Conservation (phyloP, 202 grass and related monocot species). For the Tripidium arundinaceum region DNA sequence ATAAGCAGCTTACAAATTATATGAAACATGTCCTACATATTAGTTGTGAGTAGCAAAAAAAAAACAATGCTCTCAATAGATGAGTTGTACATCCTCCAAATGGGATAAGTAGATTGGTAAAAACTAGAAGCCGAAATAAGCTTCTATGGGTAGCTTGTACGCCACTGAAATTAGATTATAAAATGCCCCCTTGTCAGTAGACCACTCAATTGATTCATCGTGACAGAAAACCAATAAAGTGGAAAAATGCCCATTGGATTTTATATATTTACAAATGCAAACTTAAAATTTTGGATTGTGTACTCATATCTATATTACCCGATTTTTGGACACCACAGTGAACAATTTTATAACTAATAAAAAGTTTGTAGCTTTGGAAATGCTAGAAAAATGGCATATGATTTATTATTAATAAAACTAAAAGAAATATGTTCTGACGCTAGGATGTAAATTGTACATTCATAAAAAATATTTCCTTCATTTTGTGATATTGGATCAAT, state of each 20-base stretch:
- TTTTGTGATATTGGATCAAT: not conserved
- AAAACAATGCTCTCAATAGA: not conserved
- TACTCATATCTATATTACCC: not conserved
- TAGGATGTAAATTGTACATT: not conserved
- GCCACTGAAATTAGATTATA: not conserved
- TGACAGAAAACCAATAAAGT: not conserved
- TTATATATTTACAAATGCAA: not conserved
- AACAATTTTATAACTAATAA: not conserved
- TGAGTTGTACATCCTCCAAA: not conserved
- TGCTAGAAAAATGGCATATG: not conserved
- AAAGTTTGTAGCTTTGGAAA: not conserved
- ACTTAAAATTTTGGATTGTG: not conserved
- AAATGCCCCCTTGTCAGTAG: not conserved
- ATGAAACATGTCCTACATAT: too few relatives aligned
- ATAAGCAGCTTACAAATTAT: too few relatives aligned
- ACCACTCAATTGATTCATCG: not conserved
- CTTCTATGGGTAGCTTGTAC: too few relatives aligned
- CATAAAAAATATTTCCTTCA: not conserved
- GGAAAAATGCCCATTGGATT: not conserved
- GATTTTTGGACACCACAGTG: not conserved
- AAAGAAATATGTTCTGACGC: not conserved
- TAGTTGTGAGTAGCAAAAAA: not conserved
- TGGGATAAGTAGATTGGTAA: not conserved
- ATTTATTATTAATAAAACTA: not conserved
- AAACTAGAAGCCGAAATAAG: not conserved